These are phyloP conservation scores for Psophocarpus tetragonolobus DNA, from an alignment of 306 rosid species.

Conservation along the genomic window DNA sequence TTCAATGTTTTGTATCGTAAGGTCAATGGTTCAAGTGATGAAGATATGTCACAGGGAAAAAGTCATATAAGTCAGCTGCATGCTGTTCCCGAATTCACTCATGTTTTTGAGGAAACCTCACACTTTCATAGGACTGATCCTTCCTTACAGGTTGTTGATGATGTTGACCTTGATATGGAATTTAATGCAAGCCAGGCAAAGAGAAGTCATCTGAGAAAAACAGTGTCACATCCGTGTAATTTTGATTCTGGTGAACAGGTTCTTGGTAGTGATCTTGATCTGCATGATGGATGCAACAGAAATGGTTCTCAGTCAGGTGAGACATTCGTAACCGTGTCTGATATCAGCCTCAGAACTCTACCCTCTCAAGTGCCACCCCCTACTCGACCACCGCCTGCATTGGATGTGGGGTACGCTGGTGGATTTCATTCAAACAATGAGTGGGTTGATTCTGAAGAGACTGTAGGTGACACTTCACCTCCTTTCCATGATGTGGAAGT, in stretches of 20 bases:
- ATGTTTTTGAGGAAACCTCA: slow-evolving; percentile 52
- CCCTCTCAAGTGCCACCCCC: slow-evolving; percentile 93
- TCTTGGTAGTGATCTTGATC: slow-evolving; percentile 43
- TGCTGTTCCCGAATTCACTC: slow-evolving; percentile 55
- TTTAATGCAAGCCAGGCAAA: slow-evolving; percentile 47
- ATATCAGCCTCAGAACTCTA: slow-evolving; percentile 77
- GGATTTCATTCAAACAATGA: slow-evolving; percentile 43
- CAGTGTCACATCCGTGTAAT: slow-evolving; percentile 37
- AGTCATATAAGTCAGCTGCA: slow-evolving; percentile 44
- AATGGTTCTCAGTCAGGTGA: slow-evolving; percentile 46
- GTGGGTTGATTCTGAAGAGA: slow-evolving; percentile 50
- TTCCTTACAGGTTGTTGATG: slow-evolving; percentile 53
- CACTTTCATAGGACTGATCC: slow-evolving; percentile 45
- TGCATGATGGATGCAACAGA: slow-evolving; percentile 40
- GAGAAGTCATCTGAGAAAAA: slow-evolving; percentile 48
- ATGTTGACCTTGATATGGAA: slow-evolving; percentile 54
- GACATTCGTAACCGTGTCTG: slow-evolving; percentile 66
- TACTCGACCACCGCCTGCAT: slow-evolving; percentile 74
- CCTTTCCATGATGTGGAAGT: slow-evolving; percentile 87
- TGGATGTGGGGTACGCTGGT: slow-evolving; percentile 47
- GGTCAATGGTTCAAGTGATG: slow-evolving; percentile 42
- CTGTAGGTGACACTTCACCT: slow-evolving; percentile 54
- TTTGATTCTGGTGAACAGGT: slow-evolving; percentile 42
- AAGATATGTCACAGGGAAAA: slow-evolving; percentile 44
- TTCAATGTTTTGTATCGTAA: slow-evolving; percentile 65